These are phyloP conservation scores for Pulveroboletus sp. DNA, from an alignment of 768 basidiomycete genomes.

Conservation along the genomic window DNA sequence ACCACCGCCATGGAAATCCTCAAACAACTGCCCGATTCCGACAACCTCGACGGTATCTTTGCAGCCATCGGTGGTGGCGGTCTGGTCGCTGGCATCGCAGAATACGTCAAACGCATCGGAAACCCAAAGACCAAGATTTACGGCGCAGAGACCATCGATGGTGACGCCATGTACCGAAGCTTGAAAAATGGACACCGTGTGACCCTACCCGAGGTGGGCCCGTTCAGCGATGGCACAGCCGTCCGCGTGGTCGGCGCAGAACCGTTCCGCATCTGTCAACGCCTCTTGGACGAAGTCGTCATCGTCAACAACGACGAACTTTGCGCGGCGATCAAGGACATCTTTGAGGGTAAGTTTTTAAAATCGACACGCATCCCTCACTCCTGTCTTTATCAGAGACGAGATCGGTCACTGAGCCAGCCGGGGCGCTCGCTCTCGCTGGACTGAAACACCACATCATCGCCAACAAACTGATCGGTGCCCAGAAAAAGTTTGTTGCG, in stretches of 20 bases:
- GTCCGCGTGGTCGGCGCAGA: conserved; percentile 95
- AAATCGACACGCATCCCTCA: not conserved
- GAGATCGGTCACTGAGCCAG: conserved; percentile 92
- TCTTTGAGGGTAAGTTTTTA: conserved; percentile 78
- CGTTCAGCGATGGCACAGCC: conserved; percentile 96
- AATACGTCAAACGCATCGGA: conserved; percentile 92
- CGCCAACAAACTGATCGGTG: conserved; percentile 75
- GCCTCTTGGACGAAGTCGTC: conserved; percentile 77
- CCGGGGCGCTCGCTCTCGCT: conserved; percentile 89
- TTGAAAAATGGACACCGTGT: conserved; percentile 78
- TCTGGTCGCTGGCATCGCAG: conserved; percentile 81
- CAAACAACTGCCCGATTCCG: conserved; percentile 77
- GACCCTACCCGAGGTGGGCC: conserved; percentile 83
- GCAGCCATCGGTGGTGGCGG: conserved; percentile 94
- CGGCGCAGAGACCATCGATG: conserved; percentile 94
- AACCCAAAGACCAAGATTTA: conserved; percentile 74
- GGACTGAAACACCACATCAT: conserved; percentile 86
- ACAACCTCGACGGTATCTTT: conserved; percentile 80
- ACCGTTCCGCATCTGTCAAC: conserved; percentile 87
- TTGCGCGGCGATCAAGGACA: conserved; percentile 97
- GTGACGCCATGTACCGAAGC: conserved; percentile 88
- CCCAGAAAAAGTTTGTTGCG: conserved; percentile 84
- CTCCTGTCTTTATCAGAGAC: conserved; percentile 51
- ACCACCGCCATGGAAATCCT: conserved; percentile 94
- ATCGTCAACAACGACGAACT: conserved; percentile 93